phyloP scores from a whole-genome alignment of 2,329 filamentous ascomycete species.

The Penicillium oxalicum region DNA sequence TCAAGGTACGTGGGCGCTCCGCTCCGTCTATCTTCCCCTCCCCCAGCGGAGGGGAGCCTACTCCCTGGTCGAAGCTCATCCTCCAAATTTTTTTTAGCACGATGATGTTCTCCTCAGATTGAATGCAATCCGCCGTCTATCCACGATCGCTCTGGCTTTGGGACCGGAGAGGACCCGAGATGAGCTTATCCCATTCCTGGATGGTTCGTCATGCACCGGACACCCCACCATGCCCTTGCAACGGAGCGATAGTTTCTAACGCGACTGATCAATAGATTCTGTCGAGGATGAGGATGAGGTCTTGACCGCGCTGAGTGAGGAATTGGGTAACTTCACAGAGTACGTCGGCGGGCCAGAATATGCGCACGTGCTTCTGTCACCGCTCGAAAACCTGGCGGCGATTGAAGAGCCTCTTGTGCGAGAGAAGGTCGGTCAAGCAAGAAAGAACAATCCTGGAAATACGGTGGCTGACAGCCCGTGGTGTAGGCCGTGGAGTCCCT shows the following conservation, averaged over 20 bases:
- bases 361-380: slow-evolving; percentile 92
- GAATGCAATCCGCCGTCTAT: slow-evolving; percentile 96
- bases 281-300: slow-evolving; percentile 99
- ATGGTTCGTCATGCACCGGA: slow-evolving; percentile 61
- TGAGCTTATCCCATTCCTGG: slow-evolving; percentile 97
- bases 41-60: slow-evolving; percentile 1
- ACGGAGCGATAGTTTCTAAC: slow-evolving; percentile 18
- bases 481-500: slow-evolving; percentile 89
- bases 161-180: slow-evolving; percentile 95
- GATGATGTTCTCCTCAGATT: slow-evolving; percentile 96
- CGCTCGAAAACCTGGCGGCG: slow-evolving; percentile 93
- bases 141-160: slow-evolving; percentile 93
- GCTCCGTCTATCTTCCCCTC: slow-evolving; percentile 11
- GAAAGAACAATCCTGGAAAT: not conserved
- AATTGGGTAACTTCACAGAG: slow-evolving; percentile 93
- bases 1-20: slow-evolving; percentile 65
- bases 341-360: slow-evolving; percentile 92
- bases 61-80: slow-evolving; percentile 16
- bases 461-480: slow-evolving; percentile 4
- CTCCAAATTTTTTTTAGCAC: slow-evolving; percentile 56
- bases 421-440: slow-evolving; percentile 70
- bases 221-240: slow-evolving; percentile 6
- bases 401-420: slow-evolving; percentile 97
- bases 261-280: slow-evolving; percentile 62
- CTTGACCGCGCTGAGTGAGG: slow-evolving; percentile 90